These are phyloP conservation scores for Aspergillus candidus DNA, from an alignment of 2,329 filamentous ascomycete species.

Conservation along the genomic window DNA sequence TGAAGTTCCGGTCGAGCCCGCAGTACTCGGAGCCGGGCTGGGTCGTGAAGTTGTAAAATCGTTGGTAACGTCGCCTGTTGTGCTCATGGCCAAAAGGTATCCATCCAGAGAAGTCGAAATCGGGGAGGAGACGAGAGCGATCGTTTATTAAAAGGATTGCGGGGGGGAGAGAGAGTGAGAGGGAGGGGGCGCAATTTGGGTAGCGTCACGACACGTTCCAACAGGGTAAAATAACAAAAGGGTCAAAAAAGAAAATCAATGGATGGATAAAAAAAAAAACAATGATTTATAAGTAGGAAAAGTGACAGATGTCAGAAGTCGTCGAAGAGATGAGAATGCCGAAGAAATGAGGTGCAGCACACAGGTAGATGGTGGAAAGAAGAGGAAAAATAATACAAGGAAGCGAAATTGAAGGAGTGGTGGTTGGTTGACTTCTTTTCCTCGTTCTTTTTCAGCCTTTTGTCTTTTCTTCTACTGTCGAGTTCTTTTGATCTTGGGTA, in stretches of 20 bases:
- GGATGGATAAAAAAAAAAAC: not conserved
- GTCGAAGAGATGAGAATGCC: too few species aligned
- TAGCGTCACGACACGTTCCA: not conserved
- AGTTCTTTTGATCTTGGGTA: too few species aligned
- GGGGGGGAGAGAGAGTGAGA: slow-evolving; percentile 4
- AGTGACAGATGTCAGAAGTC: not conserved
- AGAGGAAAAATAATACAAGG: too few species aligned
- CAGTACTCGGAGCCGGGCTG: slow-evolving; percentile 29
- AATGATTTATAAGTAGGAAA: not conserved
- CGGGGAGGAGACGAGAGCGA: slow-evolving; percentile 5
- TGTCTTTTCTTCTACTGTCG: too few species aligned
- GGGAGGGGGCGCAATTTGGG: not conserved
- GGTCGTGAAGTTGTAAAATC: slow-evolving; percentile 20
- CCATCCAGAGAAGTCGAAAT: slow-evolving; percentile 22
- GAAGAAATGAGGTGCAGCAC: too few species aligned
- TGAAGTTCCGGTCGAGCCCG: slow-evolving; percentile 32
- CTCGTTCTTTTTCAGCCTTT: too few species aligned
- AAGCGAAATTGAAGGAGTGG: too few species aligned
- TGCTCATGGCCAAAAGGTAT: slow-evolving; percentile 30
- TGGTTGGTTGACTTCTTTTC: too few species aligned
- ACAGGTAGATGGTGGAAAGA: too few species aligned
- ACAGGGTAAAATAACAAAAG: not conserved
- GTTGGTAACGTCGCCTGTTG: slow-evolving; percentile 23
- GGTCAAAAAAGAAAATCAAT: slow-evolving; percentile 3
- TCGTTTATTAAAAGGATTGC: not conserved